Evolutionary conservation across 805 yeast species (phyloP), one percentile per base, ranked within the genome.

Genomic region (Candida germanica): DNA sequence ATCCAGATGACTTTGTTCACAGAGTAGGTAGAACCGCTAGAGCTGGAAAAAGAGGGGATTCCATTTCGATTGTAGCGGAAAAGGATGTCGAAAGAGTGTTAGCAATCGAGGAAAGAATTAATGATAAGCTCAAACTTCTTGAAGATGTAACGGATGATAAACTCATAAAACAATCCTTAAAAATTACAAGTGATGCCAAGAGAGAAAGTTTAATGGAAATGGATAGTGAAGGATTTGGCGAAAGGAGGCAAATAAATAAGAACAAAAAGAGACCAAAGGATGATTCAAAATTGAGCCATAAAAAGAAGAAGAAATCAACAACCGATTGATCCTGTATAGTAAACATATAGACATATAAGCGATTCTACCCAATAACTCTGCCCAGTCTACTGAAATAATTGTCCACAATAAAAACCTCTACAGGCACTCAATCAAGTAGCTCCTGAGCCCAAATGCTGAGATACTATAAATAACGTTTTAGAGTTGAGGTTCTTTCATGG

Each of bases 1-100:
- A 93, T 54, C 86, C 98, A 3, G 96, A 93, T 53, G 96, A 93
- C 45, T 93, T 87, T 51, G 88, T 93, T 36, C 98, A 93, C 63
- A 73, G 98, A 59, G 95, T 91, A 8, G 98, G 98, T 67, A 86
- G 98, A 77, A 91, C 98, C 9, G 98, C 98, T 7, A 84, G 98
- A 75, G 98, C 98, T 2, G 98, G 98, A 2, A 73, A 95, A 49
- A 64, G 67, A 33, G 98, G 98, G 64, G 87, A 79, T 44, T 75
- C 95, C 5, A 67, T 93, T 1, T 77, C 93, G 10, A 72, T 93
- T 40, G 83, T 93, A 3, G 78, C 95, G 1, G 96, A 89, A 50
- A 78, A 83, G 40, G 98, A 91, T 55, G 80, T 93, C 10, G 73
- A 70, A 17, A 73, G 98, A 50, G 73, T 93, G 5, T 75, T 83